phyloP scores from a whole-genome alignment of 441 rosid species.

The Iberis amara region DNA sequence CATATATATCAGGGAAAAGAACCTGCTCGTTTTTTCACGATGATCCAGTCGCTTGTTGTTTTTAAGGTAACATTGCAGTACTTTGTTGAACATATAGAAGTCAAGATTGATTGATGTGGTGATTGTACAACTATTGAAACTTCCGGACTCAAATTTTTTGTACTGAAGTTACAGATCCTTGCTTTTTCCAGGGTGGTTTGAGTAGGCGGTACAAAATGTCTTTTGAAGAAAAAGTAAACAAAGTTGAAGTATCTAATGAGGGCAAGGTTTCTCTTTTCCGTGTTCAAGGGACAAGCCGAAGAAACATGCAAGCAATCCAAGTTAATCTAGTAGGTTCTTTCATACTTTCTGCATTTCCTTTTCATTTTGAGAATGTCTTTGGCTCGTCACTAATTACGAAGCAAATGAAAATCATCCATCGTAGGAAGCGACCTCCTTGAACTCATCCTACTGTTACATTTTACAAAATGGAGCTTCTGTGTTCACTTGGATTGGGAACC shows the following conservation, averaged over 20 bases:
- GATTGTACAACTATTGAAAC: conserved; percentile 1
- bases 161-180: neutral
- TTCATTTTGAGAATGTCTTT: neutral
- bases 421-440: conserved; percentile 67
- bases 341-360: neutral
- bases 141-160: neutral
- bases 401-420: conserved; percentile 11
- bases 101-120: neutral
- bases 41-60: conserved; percentile 51
- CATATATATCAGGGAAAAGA: conserved; percentile 59
- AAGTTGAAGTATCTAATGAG: conserved; percentile 47
- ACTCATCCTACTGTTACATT: conserved; percentile 76
- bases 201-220: conserved; percentile 50
- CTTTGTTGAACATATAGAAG: neutral
- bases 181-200: conserved; percentile 54
- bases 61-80: conserved; percentile 45
- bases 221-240: conserved; percentile 40
- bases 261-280: conserved; percentile 56
- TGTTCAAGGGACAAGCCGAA: conserved; percentile 61
- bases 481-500: conserved; percentile 75
- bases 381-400: conserved; percentile 1
- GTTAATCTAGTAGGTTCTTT: conserved; percentile 47
- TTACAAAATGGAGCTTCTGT: conserved; percentile 52
- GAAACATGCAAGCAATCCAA: conserved; percentile 80
- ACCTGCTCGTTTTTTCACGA: conserved; percentile 57